Evolutionary conservation across 108 stramenopile species (phyloP).

Genomic region (Phaeodactylum tricornutum): DNA sequence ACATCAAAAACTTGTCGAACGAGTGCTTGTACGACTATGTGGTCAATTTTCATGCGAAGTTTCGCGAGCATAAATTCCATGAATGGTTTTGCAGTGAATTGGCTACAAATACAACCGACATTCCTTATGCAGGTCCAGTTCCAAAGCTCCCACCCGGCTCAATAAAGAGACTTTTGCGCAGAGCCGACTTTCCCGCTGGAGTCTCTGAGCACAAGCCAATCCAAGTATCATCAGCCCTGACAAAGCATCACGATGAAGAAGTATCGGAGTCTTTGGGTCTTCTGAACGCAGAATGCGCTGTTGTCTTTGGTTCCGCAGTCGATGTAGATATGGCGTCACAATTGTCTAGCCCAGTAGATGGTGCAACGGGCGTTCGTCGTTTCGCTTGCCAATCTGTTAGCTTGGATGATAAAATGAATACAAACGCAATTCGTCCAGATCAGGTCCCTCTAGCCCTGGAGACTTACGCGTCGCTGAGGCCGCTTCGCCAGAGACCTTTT

Average conservation of each 20-base stretch:
- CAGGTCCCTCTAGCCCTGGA: constrained; percentile 59
- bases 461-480: constrained; percentile 39
- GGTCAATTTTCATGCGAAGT: constrained; percentile 40
- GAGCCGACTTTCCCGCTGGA: constrained; percentile 56
- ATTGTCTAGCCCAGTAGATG: constrained; percentile 22
- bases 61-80: constrained; percentile 64
- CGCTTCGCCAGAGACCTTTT: neutral
- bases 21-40: constrained; percentile 63
- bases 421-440: constrained; percentile 14
- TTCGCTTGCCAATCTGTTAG: constrained; percentile 38
- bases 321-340: constrained; percentile 16
- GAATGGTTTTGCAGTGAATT: constrained; percentile 68
- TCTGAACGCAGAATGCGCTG: constrained; percentile 54
- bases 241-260: neutral
- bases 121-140: constrained; percentile 11
- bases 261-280: neutral
- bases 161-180: constrained; percentile 49
- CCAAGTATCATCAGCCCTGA: neutral
- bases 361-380: constrained; percentile 34
- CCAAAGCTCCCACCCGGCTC: constrained; percentile 36
- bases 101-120: constrained; percentile 14
- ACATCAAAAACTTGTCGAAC: constrained; percentile 27
- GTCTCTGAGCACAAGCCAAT: constrained; percentile 62
- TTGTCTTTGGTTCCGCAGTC: constrained; percentile 51
- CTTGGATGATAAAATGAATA: constrained; percentile 5